Conservation (phyloP, 2,329 filamentous ascomycete genomes). For the Didymella glomerata region DNA sequence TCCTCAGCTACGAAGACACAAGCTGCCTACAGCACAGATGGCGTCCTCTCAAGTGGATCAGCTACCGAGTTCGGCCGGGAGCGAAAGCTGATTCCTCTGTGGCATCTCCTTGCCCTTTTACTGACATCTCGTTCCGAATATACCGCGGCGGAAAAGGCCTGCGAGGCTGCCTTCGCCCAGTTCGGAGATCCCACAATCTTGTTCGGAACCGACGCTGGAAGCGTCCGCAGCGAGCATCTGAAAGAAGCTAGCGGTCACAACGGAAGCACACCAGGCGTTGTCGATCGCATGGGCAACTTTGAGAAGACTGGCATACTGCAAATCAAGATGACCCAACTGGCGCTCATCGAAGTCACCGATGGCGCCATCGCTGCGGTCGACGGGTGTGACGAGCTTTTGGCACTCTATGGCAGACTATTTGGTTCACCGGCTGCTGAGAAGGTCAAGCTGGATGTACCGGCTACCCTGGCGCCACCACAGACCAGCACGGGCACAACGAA, state of each 20-base stretch:
- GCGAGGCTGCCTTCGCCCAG: constrained; percentile 90
- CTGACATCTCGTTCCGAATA: constrained; percentile 89
- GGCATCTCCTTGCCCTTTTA: constrained; percentile 89
- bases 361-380: constrained; percentile 88
- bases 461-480: constrained; percentile 65
- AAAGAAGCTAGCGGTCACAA: constrained; percentile 53
- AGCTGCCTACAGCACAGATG: constrained; percentile 42
- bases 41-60: constrained; percentile 40
- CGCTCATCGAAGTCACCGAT: constrained; percentile 82
- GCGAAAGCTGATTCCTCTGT: constrained; percentile 76
- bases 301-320: constrained; percentile 91
- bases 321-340: constrained; percentile 92
- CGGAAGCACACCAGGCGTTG: constrained; percentile 58
- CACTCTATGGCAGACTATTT: constrained; percentile 83
- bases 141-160: constrained; percentile 78
- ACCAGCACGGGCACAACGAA: constrained; percentile 72
- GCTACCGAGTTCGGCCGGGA: constrained; percentile 59
- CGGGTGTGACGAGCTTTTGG: constrained; percentile 82
- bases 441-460: constrained; percentile 50
- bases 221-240: constrained; percentile 72
- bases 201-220: constrained; percentile 63
- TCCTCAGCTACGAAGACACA: constrained; percentile 59
- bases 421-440: constrained; percentile 61
- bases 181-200: constrained; percentile 76
- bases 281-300: constrained; percentile 81